phyloP scores from a whole-genome alignment of 345 rosid species.

The Atalantia buxifolia region DNA sequence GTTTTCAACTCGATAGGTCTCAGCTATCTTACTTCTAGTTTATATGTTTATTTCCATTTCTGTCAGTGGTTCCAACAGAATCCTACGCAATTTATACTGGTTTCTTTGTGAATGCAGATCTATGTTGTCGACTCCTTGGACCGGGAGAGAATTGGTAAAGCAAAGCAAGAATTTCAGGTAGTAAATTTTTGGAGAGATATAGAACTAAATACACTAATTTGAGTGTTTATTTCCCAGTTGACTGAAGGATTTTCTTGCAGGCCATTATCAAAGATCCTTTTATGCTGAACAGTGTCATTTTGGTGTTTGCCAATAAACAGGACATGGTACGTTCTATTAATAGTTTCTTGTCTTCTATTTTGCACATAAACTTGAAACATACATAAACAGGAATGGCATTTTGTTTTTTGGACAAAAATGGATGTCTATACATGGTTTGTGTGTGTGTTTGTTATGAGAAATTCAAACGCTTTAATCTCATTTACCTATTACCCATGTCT shows the following conservation, averaged over 20 bases:
- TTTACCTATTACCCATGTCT: background rate
- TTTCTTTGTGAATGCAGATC: slow-evolving; percentile 48
- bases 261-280: slow-evolving; percentile 91
- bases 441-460: background rate
- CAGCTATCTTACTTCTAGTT: background rate
- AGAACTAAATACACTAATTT: slow-evolving; percentile 17
- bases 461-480: background rate
- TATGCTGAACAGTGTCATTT: slow-evolving; percentile 90
- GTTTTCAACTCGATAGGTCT: background rate
- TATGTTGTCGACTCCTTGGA: slow-evolving; percentile 99
- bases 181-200: slow-evolving; percentile 19
- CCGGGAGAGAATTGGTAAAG: slow-evolving; percentile 89
- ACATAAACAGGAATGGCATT: background rate
- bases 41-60: background rate
- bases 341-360: background rate
- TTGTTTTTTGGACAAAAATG: background rate
- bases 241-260: slow-evolving; percentile 42
- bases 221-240: slow-evolving; percentile 20
- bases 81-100: background rate
- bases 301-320: slow-evolving; percentile 98
- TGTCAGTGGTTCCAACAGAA: background rate
- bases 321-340: slow-evolving; percentile 70
- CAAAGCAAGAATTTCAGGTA: slow-evolving; percentile 96
- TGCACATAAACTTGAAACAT: background rate
- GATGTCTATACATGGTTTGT: background rate